Evolutionary conservation across 495 filamentous ascomycete species (phyloP).

Genomic region (Aeminium ludgeri): DNA sequence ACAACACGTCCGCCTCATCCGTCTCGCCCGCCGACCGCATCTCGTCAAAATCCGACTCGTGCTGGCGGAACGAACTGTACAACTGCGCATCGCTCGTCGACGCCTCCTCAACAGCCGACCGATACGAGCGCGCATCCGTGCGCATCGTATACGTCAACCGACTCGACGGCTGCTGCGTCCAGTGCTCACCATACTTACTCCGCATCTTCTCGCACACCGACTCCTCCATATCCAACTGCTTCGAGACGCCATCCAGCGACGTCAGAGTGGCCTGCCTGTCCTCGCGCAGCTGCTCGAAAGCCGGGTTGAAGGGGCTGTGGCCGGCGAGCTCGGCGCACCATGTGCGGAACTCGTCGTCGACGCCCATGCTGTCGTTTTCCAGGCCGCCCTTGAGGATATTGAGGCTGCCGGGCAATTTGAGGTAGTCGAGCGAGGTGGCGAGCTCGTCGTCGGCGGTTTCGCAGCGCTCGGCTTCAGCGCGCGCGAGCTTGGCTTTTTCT

Average conservation of each 20-base stretch:
- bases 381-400: slow-evolving; percentile 86
- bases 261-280: slow-evolving; percentile 58
- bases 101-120: slow-evolving; percentile 77
- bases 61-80: slow-evolving; percentile 63
- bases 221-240: slow-evolving; percentile 88
- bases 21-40: slow-evolving; percentile 82
- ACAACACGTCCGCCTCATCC: slow-evolving; percentile 76
- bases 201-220: slow-evolving; percentile 98
- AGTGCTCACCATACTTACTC: slow-evolving; percentile 87
- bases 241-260: slow-evolving; percentile 60
- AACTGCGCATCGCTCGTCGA: slow-evolving; percentile 75
- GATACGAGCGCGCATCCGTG: slow-evolving; percentile 70
- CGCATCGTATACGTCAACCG: slow-evolving; percentile 74
- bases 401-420: slow-evolving; percentile 74
- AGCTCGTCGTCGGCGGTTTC: slow-evolving; percentile 87
- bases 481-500: slow-evolving; percentile 89
- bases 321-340: slow-evolving; percentile 88
- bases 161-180: slow-evolving; percentile 92
- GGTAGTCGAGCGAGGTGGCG: slow-evolving; percentile 84
- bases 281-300: slow-evolving; percentile 60
- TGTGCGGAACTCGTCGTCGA: slow-evolving; percentile 72
- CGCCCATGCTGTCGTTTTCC: slow-evolving; percentile 68
- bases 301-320: slow-evolving; percentile 55
- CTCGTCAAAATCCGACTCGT: slow-evolving; percentile 79
- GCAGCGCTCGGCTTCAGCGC: slow-evolving; percentile 83